These are phyloP conservation scores for Dryadomyces quercivorus DNA, from an alignment of 2,329 filamentous ascomycete species.

Conservation along the genomic window DNA sequence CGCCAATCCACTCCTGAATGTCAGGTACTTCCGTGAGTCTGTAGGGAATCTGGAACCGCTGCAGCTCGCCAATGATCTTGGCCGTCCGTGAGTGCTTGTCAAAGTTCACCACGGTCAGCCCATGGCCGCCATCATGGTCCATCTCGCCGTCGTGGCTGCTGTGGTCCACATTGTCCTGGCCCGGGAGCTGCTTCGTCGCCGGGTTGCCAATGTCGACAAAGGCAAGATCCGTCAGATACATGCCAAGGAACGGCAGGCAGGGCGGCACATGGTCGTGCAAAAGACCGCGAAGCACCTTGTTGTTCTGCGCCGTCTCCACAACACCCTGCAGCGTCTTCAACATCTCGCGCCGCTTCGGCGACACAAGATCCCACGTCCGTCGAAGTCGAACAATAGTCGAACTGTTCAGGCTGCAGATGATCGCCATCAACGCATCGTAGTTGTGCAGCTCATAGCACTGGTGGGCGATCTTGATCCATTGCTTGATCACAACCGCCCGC, in stretches of 20 bases:
- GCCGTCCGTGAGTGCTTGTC: constrained; percentile 93
- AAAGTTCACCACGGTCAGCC: constrained; percentile 83
- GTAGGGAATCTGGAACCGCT: constrained; percentile 93
- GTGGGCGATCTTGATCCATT: constrained; percentile 92
- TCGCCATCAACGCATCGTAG: constrained; percentile 94
- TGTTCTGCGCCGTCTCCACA: constrained; percentile 83
- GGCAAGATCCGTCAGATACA: constrained; percentile 90
- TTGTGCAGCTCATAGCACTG: constrained; percentile 85
- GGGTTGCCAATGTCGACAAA: constrained; percentile 94
- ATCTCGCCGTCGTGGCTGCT: constrained; percentile 11
- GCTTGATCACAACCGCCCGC: constrained; percentile 80
- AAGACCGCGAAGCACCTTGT: constrained; percentile 70
- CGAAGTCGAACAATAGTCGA: constrained; percentile 81
- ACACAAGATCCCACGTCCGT: constrained; percentile 85
- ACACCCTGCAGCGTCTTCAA: constrained; percentile 71
- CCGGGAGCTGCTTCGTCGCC: constrained; percentile 63
- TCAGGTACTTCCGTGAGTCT: constrained; percentile 71
- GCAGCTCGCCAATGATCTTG: constrained; percentile 89
- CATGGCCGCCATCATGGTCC: constrained; percentile 13
- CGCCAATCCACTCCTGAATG: constrained; percentile 84
- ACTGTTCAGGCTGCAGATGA: constrained; percentile 86
- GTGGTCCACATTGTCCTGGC: constrained; percentile 27
- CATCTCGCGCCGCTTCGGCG: constrained; percentile 67
- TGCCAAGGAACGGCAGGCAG: constrained; percentile 89
- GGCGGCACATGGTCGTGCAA: constrained; percentile 80